A percentile compares a stretch with the other conserved stretches of the same genome.
These are phyloP conservation scores for Tetrapisispora phaffii DNA, from an alignment of 805 yeast species.

Conservation along the genomic window DNA sequence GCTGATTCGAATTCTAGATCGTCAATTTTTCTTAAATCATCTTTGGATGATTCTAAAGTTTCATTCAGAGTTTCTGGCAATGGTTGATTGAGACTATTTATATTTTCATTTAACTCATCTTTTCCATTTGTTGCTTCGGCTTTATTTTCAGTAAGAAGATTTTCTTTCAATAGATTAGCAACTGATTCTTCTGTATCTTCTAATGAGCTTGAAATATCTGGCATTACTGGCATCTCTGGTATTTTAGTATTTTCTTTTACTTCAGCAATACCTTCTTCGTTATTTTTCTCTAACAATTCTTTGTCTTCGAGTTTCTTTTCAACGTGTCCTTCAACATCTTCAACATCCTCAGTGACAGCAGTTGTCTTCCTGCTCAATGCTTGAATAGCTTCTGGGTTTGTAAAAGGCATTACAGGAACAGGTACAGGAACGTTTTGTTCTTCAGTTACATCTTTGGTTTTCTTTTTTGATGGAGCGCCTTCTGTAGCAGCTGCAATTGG, in stretches of 20 bases:
- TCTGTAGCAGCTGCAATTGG: conserved; percentile 21
- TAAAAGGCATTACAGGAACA: conserved; percentile 47
- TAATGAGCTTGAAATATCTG: not conserved
- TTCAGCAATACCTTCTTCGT: not conserved
- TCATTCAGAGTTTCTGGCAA: not conserved
- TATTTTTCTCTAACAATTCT: not conserved
- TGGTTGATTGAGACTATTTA: not conserved
- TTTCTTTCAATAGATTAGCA: not conserved
- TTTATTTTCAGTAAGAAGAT: not conserved
- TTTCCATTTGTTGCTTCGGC: not conserved
- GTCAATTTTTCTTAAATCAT: not conserved
- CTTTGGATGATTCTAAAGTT: not conserved
- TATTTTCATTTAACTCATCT: too few species aligned
- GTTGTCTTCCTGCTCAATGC: conserved; percentile 13
- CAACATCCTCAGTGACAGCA: conserved; percentile 7
- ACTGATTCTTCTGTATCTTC: not conserved
- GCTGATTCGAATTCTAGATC: not conserved
- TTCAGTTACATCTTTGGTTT: conserved; percentile 15
- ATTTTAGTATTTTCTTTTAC: not conserved
- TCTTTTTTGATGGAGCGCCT: conserved; percentile 11
- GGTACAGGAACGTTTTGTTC: conserved; percentile 24
- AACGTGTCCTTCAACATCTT: not conserved
- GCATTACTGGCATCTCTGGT: not conserved
- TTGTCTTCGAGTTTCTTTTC: not conserved
- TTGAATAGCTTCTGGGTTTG: conserved; percentile 31